Evolutionary conservation across 2,329 filamentous ascomycete species (phyloP).

Genomic region (Xylariaceae sp.): DNA sequence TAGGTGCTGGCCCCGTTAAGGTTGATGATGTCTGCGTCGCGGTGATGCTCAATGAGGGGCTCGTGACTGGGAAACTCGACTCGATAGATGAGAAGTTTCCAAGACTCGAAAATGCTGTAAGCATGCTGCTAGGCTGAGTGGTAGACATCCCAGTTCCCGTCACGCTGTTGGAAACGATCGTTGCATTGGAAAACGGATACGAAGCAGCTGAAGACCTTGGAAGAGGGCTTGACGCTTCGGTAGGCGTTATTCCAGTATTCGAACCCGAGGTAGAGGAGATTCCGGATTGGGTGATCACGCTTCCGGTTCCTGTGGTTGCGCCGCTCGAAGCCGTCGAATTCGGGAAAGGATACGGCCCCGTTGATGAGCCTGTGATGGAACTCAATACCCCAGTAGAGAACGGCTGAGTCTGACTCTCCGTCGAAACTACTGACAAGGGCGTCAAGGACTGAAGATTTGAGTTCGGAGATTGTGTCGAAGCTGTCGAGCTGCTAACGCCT

Average conservation of each 20-base stretch:
- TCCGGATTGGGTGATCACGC: too few species aligned
- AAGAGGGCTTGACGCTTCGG: too few species aligned
- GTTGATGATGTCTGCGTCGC: conserved; percentile 1
- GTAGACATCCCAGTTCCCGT: conserved; percentile 4
- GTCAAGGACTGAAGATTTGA: too few species aligned
- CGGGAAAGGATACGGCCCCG: too few species aligned
- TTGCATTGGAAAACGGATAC: conserved; percentile 23
- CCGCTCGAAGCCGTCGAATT: too few species aligned
- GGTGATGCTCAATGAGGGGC: conserved; percentile 7
- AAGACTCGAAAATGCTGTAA: conserved; percentile 4
- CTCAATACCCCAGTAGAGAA: conserved; percentile 4
- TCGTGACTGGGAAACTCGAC: neutral
- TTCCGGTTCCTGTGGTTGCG: too few species aligned
- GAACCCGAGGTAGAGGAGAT: too few species aligned
- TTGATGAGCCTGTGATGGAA: conserved; percentile 1
- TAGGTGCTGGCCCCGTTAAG: neutral
- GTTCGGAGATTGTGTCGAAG: too few species aligned
- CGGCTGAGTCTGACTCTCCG: too few species aligned
- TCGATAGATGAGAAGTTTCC: conserved; percentile 5
- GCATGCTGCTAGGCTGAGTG: conserved; percentile 2
- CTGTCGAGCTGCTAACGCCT: too few species aligned
- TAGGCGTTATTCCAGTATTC: too few species aligned
- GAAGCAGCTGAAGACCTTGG: conserved; percentile 3
- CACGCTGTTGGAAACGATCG: conserved; percentile 5
- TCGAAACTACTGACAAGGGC: too few species aligned